These are phyloP conservation scores for Pseudozyma sp. DNA, from an alignment of 1,284 basidiomycete genomes.

Conservation along the genomic window DNA sequence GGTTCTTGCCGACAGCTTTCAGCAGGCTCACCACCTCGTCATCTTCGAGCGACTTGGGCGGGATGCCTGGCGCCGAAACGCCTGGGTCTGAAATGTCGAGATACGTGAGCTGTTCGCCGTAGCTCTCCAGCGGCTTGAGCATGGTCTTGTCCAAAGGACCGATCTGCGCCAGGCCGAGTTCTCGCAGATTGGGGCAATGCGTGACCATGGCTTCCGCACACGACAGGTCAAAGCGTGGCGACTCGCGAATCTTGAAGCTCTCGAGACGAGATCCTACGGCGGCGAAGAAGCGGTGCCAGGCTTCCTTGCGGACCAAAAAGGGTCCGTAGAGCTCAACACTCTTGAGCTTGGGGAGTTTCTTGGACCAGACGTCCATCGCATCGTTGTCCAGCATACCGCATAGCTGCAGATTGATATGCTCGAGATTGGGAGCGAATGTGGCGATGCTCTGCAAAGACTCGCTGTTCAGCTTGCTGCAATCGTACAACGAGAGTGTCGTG, in stretches of 20 bases:
- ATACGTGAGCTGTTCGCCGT: constrained; percentile 72
- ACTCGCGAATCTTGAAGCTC: constrained; percentile 79
- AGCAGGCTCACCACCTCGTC: constrained; percentile 75
- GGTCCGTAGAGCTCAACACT: constrained; percentile 86
- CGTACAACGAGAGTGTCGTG: constrained; percentile 81
- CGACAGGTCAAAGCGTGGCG: constrained; percentile 84
- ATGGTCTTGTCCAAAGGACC: constrained; percentile 72
- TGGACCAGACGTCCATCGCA: constrained; percentile 77
- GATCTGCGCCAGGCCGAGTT: constrained; percentile 83
- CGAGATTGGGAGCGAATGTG: constrained; percentile 57
- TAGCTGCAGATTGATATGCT: constrained; percentile 77
- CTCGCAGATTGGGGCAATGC: constrained; percentile 75
- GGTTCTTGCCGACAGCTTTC: constrained; percentile 71
- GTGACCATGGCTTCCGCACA: constrained; percentile 77
- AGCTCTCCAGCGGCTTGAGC: constrained; percentile 60
- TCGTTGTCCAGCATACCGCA: constrained; percentile 85
- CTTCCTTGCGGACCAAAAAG: constrained; percentile 81
- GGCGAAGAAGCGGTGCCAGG: constrained; percentile 83
- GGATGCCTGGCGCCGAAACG: constrained; percentile 65
- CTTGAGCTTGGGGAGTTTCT: constrained; percentile 76
- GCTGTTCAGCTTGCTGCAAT: constrained; percentile 76
- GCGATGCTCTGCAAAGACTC: constrained; percentile 57
- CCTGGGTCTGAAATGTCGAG: constrained; percentile 77
- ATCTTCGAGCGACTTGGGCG: constrained; percentile 72
- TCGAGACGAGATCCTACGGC: constrained; percentile 75